Conservation (phyloP, 179 eudicot genomes). For the Patellifolia procumbens region DNA sequence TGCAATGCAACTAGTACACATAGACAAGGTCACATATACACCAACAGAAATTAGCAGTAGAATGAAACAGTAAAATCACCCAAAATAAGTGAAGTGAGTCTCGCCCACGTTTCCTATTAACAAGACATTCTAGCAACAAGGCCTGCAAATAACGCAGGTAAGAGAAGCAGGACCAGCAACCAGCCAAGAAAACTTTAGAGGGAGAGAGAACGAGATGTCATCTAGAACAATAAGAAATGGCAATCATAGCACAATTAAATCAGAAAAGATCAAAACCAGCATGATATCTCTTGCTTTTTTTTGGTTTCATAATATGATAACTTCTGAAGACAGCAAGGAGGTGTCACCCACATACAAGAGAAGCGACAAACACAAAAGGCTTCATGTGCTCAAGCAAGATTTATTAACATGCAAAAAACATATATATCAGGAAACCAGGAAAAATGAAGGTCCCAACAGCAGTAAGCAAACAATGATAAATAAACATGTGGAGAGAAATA, state of each 20-base stretch:
- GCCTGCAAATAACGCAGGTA: neutral
- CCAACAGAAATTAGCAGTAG: neutral
- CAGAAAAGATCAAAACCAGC: neutral
- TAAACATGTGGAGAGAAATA: neutral
- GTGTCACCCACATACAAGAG: neutral
- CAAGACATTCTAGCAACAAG: neutral
- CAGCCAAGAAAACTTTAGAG: neutral
- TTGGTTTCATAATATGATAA: neutral
- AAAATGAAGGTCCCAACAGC: neutral
- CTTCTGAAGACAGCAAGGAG: neutral
- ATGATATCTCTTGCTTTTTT: neutral
- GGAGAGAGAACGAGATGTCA: neutral
- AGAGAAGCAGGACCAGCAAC: neutral
- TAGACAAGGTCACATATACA: neutral
- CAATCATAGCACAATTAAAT: neutral
- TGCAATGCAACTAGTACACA: conserved; percentile 7
- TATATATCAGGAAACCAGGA: neutral
- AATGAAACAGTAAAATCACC: neutral
- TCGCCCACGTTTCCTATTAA: neutral
- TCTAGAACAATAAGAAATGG: neutral
- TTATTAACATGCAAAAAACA: neutral
- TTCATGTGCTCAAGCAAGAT: neutral
- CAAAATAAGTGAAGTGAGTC: neutral
- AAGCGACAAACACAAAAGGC: neutral
- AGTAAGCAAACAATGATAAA: neutral